Evolutionary conservation across 768 basidiomycete genomes (phyloP), one percentile per base, ranked within the genome.

Genomic region (Suillus spraguei): DNA sequence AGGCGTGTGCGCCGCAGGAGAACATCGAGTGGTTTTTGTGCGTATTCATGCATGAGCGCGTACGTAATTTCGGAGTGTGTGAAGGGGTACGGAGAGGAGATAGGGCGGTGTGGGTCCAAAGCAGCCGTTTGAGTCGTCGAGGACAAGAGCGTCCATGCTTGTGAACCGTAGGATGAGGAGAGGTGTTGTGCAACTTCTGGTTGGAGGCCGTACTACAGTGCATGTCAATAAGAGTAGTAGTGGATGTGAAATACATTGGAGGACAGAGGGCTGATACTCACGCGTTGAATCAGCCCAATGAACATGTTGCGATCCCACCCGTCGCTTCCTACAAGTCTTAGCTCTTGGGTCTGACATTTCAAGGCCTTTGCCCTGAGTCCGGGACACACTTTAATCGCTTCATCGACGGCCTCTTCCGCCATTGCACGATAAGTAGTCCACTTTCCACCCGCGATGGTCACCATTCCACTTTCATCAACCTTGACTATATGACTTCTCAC

Each of bases 371-470:
- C 78, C 70, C 85, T 78, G 61, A 99, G 79, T 35, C 79, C 82
- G 17, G 56, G 22, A 79, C 92, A 97, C 46, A 84, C 84, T 74
- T 91, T 84, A 64, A 98, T 82, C 13, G 97, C 96, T 64, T 83
- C 81, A 75, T 98, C 92, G 52, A 98, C 90, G 0, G 95, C 91
- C 80, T 99, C 97, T 79, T 95, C 84, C 28, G 97, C 95, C 97
- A 99, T 97, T 38, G 88, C 89, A 56, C 92, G 82, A 79, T 98
- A 99, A 55, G 97, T 98, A 64, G 97, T 99, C 97, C 97, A 99
- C 77, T 99, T 99, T 5, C 97, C 97, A 20, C 97, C 97, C 3
- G 94, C 95, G 69, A 98, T 95, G 35, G 96, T 98, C 64, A 99
- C 77, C 69, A 99, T 79, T 20, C 95, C 95, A 65, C 87, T 87